These are phyloP conservation scores for Erysimum pusillum DNA, from an alignment of 441 rosid species.

Conservation along the genomic window DNA sequence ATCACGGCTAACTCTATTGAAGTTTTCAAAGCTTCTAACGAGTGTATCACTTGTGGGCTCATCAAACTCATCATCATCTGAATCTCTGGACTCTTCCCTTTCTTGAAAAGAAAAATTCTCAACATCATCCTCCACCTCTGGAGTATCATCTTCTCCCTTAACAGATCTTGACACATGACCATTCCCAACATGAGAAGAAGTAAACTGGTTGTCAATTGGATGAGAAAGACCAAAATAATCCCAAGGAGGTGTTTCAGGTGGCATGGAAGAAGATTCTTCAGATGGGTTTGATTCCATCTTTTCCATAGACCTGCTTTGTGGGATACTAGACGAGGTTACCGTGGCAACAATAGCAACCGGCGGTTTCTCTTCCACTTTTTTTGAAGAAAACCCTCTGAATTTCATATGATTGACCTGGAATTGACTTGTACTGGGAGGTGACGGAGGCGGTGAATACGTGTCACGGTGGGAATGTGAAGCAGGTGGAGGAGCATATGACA, in stretches of 20 bases:
- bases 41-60: slow-evolving; percentile 76
- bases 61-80: slow-evolving; percentile 88
- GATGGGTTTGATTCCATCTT: slow-evolving; percentile 58
- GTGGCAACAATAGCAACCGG: slow-evolving; percentile 59
- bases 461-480: slow-evolving; percentile 67
- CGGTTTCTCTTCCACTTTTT: slow-evolving; percentile 77
- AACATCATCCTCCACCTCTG: slow-evolving; percentile 76
- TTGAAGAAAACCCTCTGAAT: slow-evolving; percentile 67
- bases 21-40: slow-evolving; percentile 86
- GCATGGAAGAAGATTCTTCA: slow-evolving; percentile 59
- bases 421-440: slow-evolving; percentile 64
- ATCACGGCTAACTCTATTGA: slow-evolving; percentile 67
- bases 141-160: slow-evolving; percentile 70
- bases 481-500: slow-evolving; percentile 74
- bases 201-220: slow-evolving; percentile 69
- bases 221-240: slow-evolving; percentile 83
- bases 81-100: slow-evolving; percentile 66
- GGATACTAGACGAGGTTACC: slow-evolving; percentile 64
- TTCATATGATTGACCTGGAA: slow-evolving; percentile 81
- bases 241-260: slow-evolving; percentile 72
- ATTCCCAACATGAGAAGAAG: slow-evolving; percentile 62
- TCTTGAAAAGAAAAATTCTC: slow-evolving; percentile 65
- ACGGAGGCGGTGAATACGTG: slow-evolving; percentile 65
- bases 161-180: slow-evolving; percentile 57
- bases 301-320: slow-evolving; percentile 53